phyloP scores from a whole-genome alignment of 139 green algal genomes.

The Penium margaritaceum region DNA sequence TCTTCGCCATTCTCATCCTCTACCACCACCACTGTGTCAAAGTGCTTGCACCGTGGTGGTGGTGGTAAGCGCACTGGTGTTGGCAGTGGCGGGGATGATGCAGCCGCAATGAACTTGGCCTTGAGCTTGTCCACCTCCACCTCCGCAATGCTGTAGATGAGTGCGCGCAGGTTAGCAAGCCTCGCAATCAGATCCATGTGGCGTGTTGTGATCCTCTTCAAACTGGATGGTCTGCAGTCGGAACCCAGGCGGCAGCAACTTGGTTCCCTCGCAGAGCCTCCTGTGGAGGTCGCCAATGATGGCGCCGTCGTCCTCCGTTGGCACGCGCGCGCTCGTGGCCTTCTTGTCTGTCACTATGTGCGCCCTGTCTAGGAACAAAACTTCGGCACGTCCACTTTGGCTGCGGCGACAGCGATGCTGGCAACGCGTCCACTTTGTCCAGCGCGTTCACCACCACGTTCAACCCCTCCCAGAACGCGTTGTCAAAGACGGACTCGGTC shows the following conservation, averaged over 20 bases:
- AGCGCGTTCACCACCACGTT: constrained; percentile 93
- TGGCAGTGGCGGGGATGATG: constrained; percentile 96
- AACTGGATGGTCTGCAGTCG: constrained; percentile 67
- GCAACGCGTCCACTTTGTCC: constrained; percentile 91
- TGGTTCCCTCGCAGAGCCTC: constrained; percentile 41
- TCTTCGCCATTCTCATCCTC: constrained; percentile 79
- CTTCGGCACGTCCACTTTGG: constrained; percentile 57
- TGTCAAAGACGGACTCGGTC: constrained; percentile 86
- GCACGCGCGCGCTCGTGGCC: constrained; percentile 58
- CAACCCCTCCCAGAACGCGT: constrained; percentile 80
- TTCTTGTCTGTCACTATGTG: constrained; percentile 98
- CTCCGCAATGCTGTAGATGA: constrained; percentile 75
- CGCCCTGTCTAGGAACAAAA: constrained; percentile 66
- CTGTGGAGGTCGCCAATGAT: constrained; percentile 63
- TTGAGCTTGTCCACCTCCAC: constrained; percentile 83
- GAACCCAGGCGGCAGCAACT: constrained; percentile 53
- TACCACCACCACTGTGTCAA: constrained; percentile 93
- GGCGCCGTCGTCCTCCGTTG: constrained; percentile 81
- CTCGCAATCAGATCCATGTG: constrained; percentile 80
- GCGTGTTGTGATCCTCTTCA: constrained; percentile 83
- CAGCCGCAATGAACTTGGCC: constrained; percentile 91
- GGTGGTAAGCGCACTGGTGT: constrained; percentile 83
- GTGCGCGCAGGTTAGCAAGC: constrained; percentile 92
- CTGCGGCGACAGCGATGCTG: constrained; percentile 50
- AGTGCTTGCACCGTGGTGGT: constrained; percentile 63